Evolutionary conservation across 179 eudicot species (phyloP).

Genomic region (Beta corolliflora): DNA sequence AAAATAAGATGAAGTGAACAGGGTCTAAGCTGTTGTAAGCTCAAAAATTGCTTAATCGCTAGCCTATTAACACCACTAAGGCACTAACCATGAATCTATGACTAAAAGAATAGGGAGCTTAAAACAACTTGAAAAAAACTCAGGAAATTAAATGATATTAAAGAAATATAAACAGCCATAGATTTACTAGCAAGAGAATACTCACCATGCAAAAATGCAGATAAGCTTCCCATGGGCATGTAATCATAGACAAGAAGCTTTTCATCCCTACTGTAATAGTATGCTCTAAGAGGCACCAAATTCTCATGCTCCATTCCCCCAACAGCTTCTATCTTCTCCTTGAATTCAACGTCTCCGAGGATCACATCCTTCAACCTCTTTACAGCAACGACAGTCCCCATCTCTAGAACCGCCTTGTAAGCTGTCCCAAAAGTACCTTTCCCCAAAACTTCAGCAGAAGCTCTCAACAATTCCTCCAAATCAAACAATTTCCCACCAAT

Average conservation of each 20-base stretch:
- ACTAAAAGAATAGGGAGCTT: not conserved
- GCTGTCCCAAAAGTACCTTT: constrained; percentile 52
- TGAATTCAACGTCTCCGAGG: constrained; percentile 36
- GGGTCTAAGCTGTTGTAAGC: not conserved
- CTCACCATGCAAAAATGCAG: constrained; percentile 54
- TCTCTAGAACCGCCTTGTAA: constrained; percentile 48
- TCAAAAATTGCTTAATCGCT: not conserved
- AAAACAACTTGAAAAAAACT: not conserved
- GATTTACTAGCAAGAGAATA: not conserved
- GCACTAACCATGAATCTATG: not conserved
- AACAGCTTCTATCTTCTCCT: constrained; percentile 44
- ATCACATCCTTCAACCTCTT: constrained; percentile 51
- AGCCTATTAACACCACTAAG: not conserved
- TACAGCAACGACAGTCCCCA: constrained; percentile 46
- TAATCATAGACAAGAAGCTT: constrained; percentile 51
- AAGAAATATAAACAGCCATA: not conserved
- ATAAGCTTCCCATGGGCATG: constrained; percentile 52
- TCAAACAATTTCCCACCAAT: constrained; percentile 39
- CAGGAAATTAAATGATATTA: not conserved
- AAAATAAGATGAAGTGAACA: too few species aligned
- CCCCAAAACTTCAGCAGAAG: constrained; percentile 52
- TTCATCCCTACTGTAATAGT: constrained; percentile 45
- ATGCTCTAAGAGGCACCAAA: constrained; percentile 46
- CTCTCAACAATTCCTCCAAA: constrained; percentile 50
- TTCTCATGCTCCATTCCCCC: constrained; percentile 43